A percentile compares a stretch with the other conserved stretches of the same genome.
These are phyloP conservation scores for Aureobasidium leucospermi DNA, from an alignment of 2,329 filamentous ascomycete genomes.

Conservation along the genomic window DNA sequence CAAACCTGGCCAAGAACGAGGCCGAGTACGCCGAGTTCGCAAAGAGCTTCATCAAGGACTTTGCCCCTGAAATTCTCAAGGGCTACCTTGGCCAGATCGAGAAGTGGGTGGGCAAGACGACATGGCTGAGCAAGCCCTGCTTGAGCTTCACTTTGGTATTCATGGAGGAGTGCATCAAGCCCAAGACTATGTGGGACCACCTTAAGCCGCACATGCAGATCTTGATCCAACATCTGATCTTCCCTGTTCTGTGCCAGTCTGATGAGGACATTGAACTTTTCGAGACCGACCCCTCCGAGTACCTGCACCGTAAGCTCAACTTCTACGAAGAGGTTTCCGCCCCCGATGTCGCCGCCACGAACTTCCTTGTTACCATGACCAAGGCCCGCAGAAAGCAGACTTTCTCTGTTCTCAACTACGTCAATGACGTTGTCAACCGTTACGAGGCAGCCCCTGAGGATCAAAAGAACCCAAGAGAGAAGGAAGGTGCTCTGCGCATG, in stretches of 20 bases:
- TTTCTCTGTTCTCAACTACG: constrained; percentile 87
- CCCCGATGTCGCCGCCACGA: constrained; percentile 90
- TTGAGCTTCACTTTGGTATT: constrained; percentile 91
- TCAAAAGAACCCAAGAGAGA: constrained; percentile 88
- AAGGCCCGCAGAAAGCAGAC: constrained; percentile 94
- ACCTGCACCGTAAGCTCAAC: constrained; percentile 93
- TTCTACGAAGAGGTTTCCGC: constrained; percentile 96
- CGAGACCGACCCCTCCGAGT: constrained; percentile 89
- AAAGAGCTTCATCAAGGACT: constrained; percentile 82
- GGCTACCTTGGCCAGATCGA: constrained; percentile 92
- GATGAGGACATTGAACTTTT: constrained; percentile 92
- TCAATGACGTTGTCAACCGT: constrained; percentile 89
- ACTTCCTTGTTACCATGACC: constrained; percentile 90
- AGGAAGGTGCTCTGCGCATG: constrained; percentile 94
- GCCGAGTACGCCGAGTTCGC: constrained; percentile 75
- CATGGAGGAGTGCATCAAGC: constrained; percentile 93
- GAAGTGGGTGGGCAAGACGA: constrained; percentile 90
- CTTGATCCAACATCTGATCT: constrained; percentile 88
- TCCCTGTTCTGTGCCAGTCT: constrained; percentile 87
- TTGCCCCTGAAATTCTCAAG: constrained; percentile 93
- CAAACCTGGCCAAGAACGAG: constrained; percentile 65
- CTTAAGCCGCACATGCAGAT: constrained; percentile 90
- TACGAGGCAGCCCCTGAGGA: constrained; percentile 79
- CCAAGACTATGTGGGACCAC: constrained; percentile 93
- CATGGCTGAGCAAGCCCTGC: constrained; percentile 91